These are phyloP conservation scores for Dissoconium aciculare DNA, from an alignment of 2,329 filamentous ascomycete genomes.

Conservation along the genomic window DNA sequence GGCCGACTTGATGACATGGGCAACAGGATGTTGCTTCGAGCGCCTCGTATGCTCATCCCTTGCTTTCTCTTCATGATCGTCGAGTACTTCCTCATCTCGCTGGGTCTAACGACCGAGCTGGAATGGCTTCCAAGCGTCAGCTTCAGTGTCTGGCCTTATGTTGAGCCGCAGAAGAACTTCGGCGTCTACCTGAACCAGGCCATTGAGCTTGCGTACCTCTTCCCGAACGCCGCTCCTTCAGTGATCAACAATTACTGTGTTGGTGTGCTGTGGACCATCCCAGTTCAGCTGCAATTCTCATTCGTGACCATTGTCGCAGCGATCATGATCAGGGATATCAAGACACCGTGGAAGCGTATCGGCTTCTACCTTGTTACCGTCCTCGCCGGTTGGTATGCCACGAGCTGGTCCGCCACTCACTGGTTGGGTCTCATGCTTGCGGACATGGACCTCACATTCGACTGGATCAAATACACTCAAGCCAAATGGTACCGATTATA, in stretches of 20 bases:
- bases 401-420: slow-evolving; percentile 33
- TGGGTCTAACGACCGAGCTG: slow-evolving; percentile 30
- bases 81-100: slow-evolving; percentile 34
- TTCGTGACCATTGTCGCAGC: slow-evolving; percentile 31
- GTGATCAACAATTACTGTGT: slow-evolving; percentile 37
- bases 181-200: slow-evolving; percentile 31
- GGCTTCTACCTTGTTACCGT: slow-evolving; percentile 31
- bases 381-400: slow-evolving; percentile 33
- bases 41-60: slow-evolving; percentile 34
- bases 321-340: slow-evolving; percentile 32
- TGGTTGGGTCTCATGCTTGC: slow-evolving; percentile 33
- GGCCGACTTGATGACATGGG: slow-evolving; percentile 31
- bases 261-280: slow-evolving; percentile 37
- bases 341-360: slow-evolving; percentile 34
- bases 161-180: slow-evolving; percentile 27
- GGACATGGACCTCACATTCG: slow-evolving; percentile 34
- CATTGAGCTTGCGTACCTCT: slow-evolving; percentile 31
- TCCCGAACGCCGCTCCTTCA: slow-evolving; percentile 35
- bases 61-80: slow-evolving; percentile 29
- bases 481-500: slow-evolving; percentile 25
- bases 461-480: slow-evolving; percentile 28
- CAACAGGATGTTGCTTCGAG: slow-evolving; percentile 30
- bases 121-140: slow-evolving; percentile 33
- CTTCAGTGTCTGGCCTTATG: slow-evolving; percentile 36
- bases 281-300: slow-evolving; percentile 34